Evolutionary conservation across 345 rosid genomes (phyloP).

Genomic region (Arabidopsis arenosa): DNA sequence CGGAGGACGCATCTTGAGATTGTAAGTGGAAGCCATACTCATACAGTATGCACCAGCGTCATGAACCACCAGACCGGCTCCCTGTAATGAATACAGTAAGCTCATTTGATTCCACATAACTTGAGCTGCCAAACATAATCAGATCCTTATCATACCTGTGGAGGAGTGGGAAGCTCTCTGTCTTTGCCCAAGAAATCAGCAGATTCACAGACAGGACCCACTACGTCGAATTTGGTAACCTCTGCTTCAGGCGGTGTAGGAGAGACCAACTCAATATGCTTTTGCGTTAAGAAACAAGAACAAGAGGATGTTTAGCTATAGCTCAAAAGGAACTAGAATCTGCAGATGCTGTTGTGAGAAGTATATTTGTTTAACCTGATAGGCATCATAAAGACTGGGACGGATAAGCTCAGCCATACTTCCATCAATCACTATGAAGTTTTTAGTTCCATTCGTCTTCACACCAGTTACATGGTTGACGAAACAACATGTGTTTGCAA

Average conservation of each 20-base stretch:
- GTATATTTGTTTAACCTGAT: conserved; percentile 63
- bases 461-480: conserved; percentile 96
- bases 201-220: conserved; percentile 99
- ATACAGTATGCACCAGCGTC: conserved; percentile 99
- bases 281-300: conserved; percentile 42
- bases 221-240: conserved; percentile 80
- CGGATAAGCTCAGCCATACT: conserved; percentile 99
- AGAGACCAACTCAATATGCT: conserved; percentile 97
- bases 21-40: conserved; percentile 99
- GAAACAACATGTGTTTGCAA: conserved; percentile 95
- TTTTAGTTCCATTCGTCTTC: conserved; percentile 93
- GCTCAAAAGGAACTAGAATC: neutral
- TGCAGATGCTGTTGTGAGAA: conserved; percentile 12
- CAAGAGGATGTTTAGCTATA: conserved; percentile 28
- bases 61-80: conserved; percentile 91
- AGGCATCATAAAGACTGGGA: conserved; percentile 96
- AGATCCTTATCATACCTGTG: conserved; percentile 53
- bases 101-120: conserved; percentile 30
- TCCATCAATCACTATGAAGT: conserved; percentile 91
- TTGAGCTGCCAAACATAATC: conserved; percentile 2
- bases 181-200: conserved; percentile 98
- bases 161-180: conserved; percentile 93
- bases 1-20: conserved; percentile 99
- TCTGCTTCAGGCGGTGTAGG: conserved; percentile 69
- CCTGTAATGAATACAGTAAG: conserved; percentile 54